phyloP scores from a whole-genome alignment of 1,284 basidiomycete species.

The Ganoderma lucidum region DNA sequence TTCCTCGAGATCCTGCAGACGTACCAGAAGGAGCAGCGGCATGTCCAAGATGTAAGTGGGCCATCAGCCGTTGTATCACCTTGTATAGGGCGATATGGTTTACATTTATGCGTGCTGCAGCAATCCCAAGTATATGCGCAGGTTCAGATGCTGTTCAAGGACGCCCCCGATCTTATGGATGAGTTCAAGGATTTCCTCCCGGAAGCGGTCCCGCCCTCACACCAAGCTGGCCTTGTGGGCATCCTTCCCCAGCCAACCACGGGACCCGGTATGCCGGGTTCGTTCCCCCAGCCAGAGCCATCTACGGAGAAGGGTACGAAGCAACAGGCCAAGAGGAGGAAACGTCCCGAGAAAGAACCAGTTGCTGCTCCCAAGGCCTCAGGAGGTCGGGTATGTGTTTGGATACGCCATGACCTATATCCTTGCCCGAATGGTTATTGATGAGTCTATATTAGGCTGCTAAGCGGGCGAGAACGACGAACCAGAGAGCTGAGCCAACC shows the following conservation, averaged over 20 bases:
- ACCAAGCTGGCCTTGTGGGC: conserved; percentile 45
- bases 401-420: background rate
- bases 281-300: conserved; percentile 41
- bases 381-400: conserved; percentile 36
- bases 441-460: conserved; percentile 42
- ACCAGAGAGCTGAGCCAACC: conserved; percentile 64
- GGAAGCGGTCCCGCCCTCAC: conserved; percentile 57
- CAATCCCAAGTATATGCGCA: conserved; percentile 89
- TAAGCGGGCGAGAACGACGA: conserved; percentile 62
- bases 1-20: conserved; percentile 98
- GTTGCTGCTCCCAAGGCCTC: conserved; percentile 48
- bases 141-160: conserved; percentile 92
- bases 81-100: background rate
- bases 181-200: conserved; percentile 99
- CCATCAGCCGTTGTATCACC: background rate
- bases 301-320: conserved; percentile 57
- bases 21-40: conserved; percentile 94
- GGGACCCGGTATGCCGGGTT: conserved; percentile 39
- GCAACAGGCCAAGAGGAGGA: conserved; percentile 53
- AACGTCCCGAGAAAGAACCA: conserved; percentile 68
- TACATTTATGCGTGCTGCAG: conserved; percentile 15
- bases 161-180: conserved; percentile 90
- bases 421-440: background rate
- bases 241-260: conserved; percentile 54
- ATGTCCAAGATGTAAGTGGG: conserved; percentile 83